Conservation (phyloP, 805 yeast species). For the Kluyveromyces nonfermentans region DNA sequence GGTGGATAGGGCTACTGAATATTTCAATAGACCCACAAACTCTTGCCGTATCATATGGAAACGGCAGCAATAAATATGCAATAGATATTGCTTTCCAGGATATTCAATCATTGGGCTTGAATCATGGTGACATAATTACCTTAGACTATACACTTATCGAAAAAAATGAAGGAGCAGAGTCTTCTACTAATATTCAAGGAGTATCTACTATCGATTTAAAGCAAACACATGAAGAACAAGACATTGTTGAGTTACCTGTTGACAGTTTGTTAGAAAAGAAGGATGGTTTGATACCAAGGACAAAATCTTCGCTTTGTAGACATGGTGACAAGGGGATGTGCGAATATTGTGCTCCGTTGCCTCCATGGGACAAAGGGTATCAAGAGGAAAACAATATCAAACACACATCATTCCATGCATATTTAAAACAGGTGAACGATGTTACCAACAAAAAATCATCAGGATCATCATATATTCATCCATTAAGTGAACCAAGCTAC, state of each 20-base stretch:
- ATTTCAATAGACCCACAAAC: constrained; percentile 19
- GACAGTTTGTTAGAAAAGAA: constrained; percentile 58
- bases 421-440: constrained; percentile 64
- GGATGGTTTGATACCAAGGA: constrained; percentile 65
- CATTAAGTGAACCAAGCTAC: constrained; percentile 64
- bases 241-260: constrained; percentile 47
- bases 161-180: neutral
- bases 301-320: constrained; percentile 55
- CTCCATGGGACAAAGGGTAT: constrained; percentile 86
- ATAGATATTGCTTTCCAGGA: constrained; percentile 18
- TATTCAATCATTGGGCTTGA: constrained; percentile 38
- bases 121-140: constrained; percentile 53
- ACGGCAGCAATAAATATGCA: constrained; percentile 21
- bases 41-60: constrained; percentile 21
- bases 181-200: neutral
- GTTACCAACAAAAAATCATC: constrained; percentile 49
- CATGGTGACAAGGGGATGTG: constrained; percentile 97
- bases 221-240: constrained; percentile 7
- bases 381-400: constrained; percentile 69
- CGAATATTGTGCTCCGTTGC: constrained; percentile 90
- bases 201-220: constrained; percentile 2
- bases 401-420: constrained; percentile 80
- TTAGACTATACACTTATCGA: constrained; percentile 29
- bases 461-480: constrained; percentile 66
- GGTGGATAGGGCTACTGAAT: constrained; percentile 23